Percentiles rank a stretch among this genome's conserved stretches.
Conservation (phyloP, 2,329 filamentous ascomycete species). For the Stagonosporopsis cucurbitacearum region DNA sequence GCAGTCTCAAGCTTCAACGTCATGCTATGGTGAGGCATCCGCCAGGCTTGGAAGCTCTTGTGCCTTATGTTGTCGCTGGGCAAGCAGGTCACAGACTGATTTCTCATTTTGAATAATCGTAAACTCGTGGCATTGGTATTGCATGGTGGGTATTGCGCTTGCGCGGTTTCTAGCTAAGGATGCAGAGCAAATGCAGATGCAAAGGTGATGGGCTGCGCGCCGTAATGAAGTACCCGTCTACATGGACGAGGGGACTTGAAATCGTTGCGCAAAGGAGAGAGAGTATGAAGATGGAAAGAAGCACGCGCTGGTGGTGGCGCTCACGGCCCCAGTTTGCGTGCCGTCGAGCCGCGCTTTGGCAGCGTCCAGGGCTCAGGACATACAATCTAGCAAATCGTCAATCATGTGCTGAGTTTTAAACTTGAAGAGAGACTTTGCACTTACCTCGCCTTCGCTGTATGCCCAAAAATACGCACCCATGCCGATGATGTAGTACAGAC, state of each 20-base stretch:
- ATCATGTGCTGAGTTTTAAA: background rate
- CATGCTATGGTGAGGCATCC: constrained; percentile 14
- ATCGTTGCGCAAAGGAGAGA: constrained; percentile 10
- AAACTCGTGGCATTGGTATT: constrained; percentile 1
- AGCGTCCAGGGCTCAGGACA: constrained; percentile 59
- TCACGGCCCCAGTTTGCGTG: constrained; percentile 29
- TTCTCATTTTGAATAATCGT: background rate
- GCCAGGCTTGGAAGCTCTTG: constrained; percentile 8
- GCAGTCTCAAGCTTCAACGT: constrained; percentile 5
- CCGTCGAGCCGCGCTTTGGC: constrained; percentile 51
- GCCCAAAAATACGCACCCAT: constrained; percentile 94
- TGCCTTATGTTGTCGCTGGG: background rate
- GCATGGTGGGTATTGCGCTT: constrained; percentile 12
- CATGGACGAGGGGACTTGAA: constrained; percentile 10
- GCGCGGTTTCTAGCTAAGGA: constrained; percentile 2
- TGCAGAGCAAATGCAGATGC: constrained; percentile 1
- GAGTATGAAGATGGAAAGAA: constrained; percentile 1
- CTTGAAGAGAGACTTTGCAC: constrained; percentile 41
- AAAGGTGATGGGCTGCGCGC: constrained; percentile 2
- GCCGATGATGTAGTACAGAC: constrained; percentile 87
- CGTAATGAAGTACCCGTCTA: constrained; percentile 8
- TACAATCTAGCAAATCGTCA: constrained; percentile 49
- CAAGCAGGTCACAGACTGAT: background rate
- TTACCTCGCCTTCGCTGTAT: constrained; percentile 94
- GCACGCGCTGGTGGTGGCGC: too few species aligned